phyloP scores from a whole-genome alignment of 2,329 filamentous ascomycete species.

The Beauveria bassiana region DNA sequence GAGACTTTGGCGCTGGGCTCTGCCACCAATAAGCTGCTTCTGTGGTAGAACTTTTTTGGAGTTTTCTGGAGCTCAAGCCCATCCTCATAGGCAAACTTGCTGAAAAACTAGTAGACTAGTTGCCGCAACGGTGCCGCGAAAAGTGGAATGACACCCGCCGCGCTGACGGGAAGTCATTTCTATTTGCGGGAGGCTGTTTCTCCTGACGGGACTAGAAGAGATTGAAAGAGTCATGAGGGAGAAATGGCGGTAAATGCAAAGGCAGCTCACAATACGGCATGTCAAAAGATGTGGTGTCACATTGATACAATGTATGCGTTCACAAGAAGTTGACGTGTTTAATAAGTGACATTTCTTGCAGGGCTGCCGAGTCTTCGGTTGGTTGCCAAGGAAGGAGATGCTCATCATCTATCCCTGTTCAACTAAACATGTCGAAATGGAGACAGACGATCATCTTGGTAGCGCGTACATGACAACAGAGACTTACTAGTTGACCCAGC shows the following conservation, averaged over 20 bases:
- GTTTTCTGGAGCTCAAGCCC: background rate
- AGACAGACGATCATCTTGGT: conserved; percentile 2
- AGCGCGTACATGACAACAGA: background rate
- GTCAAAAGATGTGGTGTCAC: too few relatives aligned
- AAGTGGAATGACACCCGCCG: background rate
- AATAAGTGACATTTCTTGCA: background rate
- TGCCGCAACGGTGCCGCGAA: background rate
- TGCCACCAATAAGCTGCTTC: background rate
- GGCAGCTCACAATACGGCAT: background rate
- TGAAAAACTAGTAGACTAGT: background rate
- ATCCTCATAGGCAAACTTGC: background rate
- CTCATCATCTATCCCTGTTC: background rate
- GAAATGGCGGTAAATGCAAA: background rate
- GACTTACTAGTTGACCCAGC: background rate
- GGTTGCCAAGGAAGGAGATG: background rate
- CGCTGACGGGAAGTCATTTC: background rate
- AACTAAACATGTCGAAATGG: background rate
- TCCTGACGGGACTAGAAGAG: too few relatives aligned
- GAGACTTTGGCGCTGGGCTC: background rate
- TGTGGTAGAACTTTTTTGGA: background rate
- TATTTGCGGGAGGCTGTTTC: too few relatives aligned
- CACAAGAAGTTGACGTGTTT: background rate
- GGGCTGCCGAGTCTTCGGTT: background rate
- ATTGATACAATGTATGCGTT: background rate
- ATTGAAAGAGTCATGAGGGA: background rate